phyloP scores from a whole-genome alignment of 2,329 filamentous ascomycete genomes.

The Fusarium sp. region DNA sequence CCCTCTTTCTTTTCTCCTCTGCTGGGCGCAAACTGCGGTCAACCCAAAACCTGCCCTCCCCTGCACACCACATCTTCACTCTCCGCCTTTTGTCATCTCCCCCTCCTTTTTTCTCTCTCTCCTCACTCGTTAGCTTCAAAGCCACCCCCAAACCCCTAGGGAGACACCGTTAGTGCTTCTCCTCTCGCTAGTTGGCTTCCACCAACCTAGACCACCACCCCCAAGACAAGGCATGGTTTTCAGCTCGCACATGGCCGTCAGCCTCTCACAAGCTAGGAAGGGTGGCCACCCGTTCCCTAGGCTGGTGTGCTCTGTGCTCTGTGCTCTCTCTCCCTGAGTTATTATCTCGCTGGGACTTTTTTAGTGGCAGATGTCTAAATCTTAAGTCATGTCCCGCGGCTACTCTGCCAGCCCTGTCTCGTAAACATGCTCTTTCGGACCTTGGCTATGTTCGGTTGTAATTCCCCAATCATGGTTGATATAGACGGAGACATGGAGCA shows the following conservation, averaged over 20 bases:
- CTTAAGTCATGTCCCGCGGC: slow-evolving; percentile 8
- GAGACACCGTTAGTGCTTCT: background rate
- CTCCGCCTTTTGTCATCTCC: slow-evolving; percentile 10
- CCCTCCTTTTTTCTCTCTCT: slow-evolving; percentile 20
- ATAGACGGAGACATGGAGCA: slow-evolving; percentile 32
- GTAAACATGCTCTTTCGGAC: slow-evolving; percentile 12
- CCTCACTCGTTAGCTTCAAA: slow-evolving; percentile 15
- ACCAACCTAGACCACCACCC: slow-evolving; percentile 8
- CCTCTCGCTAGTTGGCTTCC: slow-evolving; percentile 6
- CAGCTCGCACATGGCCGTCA: slow-evolving; percentile 19
- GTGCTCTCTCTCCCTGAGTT: background rate
- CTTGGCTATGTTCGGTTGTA: slow-evolving; percentile 35
- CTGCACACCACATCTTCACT: slow-evolving; percentile 13
- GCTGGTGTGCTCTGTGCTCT: background rate
- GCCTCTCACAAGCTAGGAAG: background rate
- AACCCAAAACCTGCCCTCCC: background rate
- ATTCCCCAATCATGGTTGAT: slow-evolving; percentile 4
- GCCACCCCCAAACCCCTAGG: slow-evolving; percentile 3
- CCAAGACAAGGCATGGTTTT: slow-evolving; percentile 24
- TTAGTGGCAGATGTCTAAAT: background rate
- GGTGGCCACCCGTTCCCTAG: slow-evolving; percentile 9
- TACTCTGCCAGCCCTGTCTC: slow-evolving; percentile 7
- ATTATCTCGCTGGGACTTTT: background rate
- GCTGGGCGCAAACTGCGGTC: background rate
- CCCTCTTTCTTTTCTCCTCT: slow-evolving; percentile 15